These are phyloP conservation scores for Guyanaporus albipodus DNA, from an alignment of 768 basidiomycete genomes.

Conservation along the genomic window DNA sequence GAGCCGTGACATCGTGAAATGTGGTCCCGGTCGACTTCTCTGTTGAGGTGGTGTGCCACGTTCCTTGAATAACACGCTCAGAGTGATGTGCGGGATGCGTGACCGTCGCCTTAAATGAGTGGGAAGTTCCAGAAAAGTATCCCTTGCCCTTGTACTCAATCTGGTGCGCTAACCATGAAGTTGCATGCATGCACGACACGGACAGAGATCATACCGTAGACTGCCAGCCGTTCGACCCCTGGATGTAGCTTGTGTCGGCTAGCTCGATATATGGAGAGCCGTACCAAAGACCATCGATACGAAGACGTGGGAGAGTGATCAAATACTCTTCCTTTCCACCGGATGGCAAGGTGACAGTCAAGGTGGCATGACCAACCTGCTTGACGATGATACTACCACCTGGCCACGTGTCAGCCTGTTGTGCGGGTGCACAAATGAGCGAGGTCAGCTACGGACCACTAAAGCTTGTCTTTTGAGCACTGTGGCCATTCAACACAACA, in stretches of 20 bases:
- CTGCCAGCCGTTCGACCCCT: slow-evolving; percentile 56
- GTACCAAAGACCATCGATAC: slow-evolving; percentile 93
- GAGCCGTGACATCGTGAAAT: slow-evolving; percentile 75
- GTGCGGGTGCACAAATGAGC: neutral
- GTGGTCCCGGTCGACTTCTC: slow-evolving; percentile 38
- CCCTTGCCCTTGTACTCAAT: slow-evolving; percentile 97
- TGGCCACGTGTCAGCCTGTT: slow-evolving; percentile 21
- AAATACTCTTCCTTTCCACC: slow-evolving; percentile 70
- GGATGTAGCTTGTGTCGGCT: slow-evolving; percentile 76
- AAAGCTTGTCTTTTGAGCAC: slow-evolving; percentile 94
- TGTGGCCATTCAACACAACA: slow-evolving; percentile 77
- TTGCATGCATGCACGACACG: neutral
- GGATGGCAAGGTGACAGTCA: slow-evolving; percentile 60
- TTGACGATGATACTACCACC: slow-evolving; percentile 80
- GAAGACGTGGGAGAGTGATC: slow-evolving; percentile 86
- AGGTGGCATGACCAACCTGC: slow-evolving; percentile 90
- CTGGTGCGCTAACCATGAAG: slow-evolving; percentile 40
- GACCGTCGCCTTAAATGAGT: slow-evolving; percentile 86
- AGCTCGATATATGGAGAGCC: slow-evolving; percentile 93
- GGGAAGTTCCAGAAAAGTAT: slow-evolving; percentile 90
- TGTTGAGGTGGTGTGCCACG: slow-evolving; percentile 72
- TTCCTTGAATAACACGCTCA: slow-evolving; percentile 66
- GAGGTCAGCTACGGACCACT: slow-evolving; percentile 45
- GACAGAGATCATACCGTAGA: slow-evolving; percentile 38
- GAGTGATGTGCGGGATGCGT: slow-evolving; percentile 44